Evolutionary conservation across 2,329 filamentous ascomycete genomes (phyloP).

Genomic region (Penicillium sp.): DNA sequence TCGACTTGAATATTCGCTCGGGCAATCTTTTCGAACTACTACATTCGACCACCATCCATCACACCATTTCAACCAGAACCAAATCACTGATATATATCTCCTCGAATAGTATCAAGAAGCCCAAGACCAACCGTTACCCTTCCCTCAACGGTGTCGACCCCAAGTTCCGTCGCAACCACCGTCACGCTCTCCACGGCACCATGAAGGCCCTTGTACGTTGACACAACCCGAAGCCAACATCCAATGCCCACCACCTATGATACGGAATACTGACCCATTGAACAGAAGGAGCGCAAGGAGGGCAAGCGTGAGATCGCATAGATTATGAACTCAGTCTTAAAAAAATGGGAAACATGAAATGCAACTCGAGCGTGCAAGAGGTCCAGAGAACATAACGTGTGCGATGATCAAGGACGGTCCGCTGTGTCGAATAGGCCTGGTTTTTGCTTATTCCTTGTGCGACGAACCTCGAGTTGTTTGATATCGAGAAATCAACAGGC

Average conservation of each 20-base stretch:
- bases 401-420: constrained; percentile 35
- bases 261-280: constrained; percentile 34
- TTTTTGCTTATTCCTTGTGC: constrained; percentile 30
- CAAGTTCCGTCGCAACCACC: constrained; percentile 99
- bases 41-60: constrained; percentile 1
- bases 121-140: constrained; percentile 97
- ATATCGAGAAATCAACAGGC: constrained; percentile 32
- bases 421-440: constrained; percentile 30
- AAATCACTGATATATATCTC: constrained; percentile 27
- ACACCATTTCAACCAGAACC: constrained; percentile 5
- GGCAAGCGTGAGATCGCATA: constrained; percentile 89
- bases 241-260: not conserved
- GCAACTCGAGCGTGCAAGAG: constrained; percentile 35
- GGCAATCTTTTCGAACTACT: constrained; percentile 1
- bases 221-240: not conserved
- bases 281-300: constrained; percentile 95
- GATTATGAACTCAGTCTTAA: constrained; percentile 35
- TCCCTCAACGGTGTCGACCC: constrained; percentile 98
- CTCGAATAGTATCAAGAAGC: constrained; percentile 92
- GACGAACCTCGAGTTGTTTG: constrained; percentile 25
- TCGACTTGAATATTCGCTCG: constrained; percentile 6
- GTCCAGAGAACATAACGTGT: constrained; percentile 34
- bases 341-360: constrained; percentile 34
- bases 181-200: constrained; percentile 98
- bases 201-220: constrained; percentile 90